phyloP scores from a whole-genome alignment of 1,139 yeast species.

The Hansenula sp. region DNA sequence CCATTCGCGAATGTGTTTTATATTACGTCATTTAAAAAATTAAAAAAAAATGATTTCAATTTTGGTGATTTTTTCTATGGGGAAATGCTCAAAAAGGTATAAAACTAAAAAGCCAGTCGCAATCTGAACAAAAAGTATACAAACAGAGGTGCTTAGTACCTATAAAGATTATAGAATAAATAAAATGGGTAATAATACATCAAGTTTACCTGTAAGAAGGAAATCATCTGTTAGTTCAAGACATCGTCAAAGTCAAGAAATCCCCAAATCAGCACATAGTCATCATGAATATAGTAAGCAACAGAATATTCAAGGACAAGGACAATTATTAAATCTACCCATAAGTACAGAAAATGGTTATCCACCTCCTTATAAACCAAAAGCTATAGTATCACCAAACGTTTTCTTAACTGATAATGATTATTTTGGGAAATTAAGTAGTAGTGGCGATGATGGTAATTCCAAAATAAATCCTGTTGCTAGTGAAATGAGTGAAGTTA shows the following conservation, averaged over 20 bases:
- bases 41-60: no score
- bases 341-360: neutral
- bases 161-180: neutral
- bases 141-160: neutral
- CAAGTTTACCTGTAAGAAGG: neutral
- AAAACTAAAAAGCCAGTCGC: no score
- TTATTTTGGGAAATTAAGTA: neutral
- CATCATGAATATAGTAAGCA: neutral
- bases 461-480: neutral
- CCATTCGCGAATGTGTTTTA: no score
- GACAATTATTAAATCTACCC: neutral
- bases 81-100: neutral
- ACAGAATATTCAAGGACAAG: neutral
- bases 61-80: neutral
- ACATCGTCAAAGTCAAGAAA: neutral
- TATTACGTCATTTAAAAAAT: no score
- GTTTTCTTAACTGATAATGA: neutral
- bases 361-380: constrained; percentile 1
- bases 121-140: no score
- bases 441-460: neutral
- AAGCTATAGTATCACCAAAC: constrained; percentile 1
- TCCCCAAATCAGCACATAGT: no score
- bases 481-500: neutral
- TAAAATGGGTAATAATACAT: neutral
- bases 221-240: neutral